Evolutionary conservation across 441 rosid species (phyloP), one percentile per base, ranked within the genome.

Genomic region (Corymbia citriodora): DNA sequence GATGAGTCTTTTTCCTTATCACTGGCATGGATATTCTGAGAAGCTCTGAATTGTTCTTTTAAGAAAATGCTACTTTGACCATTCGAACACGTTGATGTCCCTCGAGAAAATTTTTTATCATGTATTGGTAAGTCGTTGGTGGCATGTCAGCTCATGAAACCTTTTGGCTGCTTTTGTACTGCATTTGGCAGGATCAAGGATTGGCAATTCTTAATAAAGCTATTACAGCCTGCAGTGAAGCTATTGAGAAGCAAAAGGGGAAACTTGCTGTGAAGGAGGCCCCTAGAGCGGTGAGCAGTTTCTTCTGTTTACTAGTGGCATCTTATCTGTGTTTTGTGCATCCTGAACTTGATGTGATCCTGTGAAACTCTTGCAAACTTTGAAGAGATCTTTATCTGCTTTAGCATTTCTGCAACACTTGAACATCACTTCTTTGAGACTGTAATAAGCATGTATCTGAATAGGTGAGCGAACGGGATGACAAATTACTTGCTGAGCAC

Each of bases 391-490:
- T 40, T 79, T n/a, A 23, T 45, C 52, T 45, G 85, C n/a, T 79
- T 79, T 79, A 23, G 85, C 52, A 45, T 79, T 40, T 79, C 52
- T 45, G 85, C 85, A 45, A 79, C 72, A 79, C 53, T 40, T 40
- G 50, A 74, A 74, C 21, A 74, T 74, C 49, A 48, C 85, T 74
- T 79, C 52, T 79, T 40, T 23, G 85, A 45, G 85, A 79, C 85
- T 45, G 85, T 74, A 45, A 45, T 79, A 13, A 79, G 53, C 85
- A 45, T 0, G 6, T 79, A 23, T 79, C 31, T 79, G 85, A 79
- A 90, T 79, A 97, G 99, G 99, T 98, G 99, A 98, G 99, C 87
- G 99, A 98, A 93, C 90, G 99, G 53, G 99, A 98, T 91, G 99
- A 98, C 90, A 97, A 97, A 93, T 92, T 97, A 91, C 96, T 98